Evolutionary conservation across 176 grass and related monocot species (phyloP), one percentile per base, ranked within the genome.

Genomic region (Areca catechu): DNA sequence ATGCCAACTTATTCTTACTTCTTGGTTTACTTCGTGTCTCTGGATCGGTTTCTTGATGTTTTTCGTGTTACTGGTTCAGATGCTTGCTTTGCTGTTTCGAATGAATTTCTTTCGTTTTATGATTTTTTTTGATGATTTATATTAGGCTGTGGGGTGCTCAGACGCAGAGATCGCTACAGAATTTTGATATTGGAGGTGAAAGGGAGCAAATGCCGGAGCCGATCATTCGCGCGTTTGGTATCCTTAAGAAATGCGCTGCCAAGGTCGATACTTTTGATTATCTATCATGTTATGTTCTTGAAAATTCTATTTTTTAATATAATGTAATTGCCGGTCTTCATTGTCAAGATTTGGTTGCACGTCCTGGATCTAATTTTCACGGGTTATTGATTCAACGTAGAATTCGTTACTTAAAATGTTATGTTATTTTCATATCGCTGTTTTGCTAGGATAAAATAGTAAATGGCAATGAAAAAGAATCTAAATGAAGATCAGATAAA

Each of bases 141-240:
- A n/a, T 25, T 55, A 98, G 93, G 76, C 57, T 98, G 67, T 98
- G 94, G 94, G 88, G 94, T 21, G 94, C 94, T 55, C 94, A 98
- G 78, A 98, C 94, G 52, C 94, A 98, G 78, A 85, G 94, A 53
- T 98, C 94, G 51, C 68, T 98, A 62, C 87, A 93, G 71, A 98
- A 98, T 17, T 98, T 98, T 47, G 84, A 98, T 16, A 98, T 98
- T 24, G 88, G 94, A 5, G 88, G 94, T 0, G 81, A 85, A 54
- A 71, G 73, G 22, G 88, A 98, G 68, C 70, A 76, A 63, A 98
- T 98, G 94, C 94, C 94, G 0, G 94, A 80, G 49, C 88, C 81
- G 51, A 98, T 98, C 73, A 85, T 98, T 52, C 85, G 88, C 16
- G 94, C 94, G 23, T 98, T 98, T 68, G 94, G 94, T 1, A 79